Percentiles rank a stretch among this genome's conserved stretches.
Conservation (phyloP, 2,329 filamentous ascomycete species). For the Monosporascus ibericus region DNA sequence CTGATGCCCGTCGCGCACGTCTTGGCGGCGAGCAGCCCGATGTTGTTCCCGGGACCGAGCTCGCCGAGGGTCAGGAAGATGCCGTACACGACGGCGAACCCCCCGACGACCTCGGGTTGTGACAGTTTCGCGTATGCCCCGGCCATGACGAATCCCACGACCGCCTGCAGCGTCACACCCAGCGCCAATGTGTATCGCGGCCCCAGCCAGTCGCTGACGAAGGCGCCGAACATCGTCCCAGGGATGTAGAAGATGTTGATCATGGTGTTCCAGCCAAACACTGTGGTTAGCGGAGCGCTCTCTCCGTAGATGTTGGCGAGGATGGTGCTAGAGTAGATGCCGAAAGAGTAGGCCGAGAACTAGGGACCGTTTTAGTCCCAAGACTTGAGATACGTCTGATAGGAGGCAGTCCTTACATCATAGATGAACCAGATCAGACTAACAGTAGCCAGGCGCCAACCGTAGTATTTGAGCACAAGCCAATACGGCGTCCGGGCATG, state of each 20-base stretch:
- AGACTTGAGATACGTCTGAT: background rate
- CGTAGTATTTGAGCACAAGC: constrained; percentile 61
- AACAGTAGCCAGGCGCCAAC: constrained; percentile 64
- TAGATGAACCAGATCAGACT: constrained; percentile 81
- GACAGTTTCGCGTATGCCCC: constrained; percentile 69
- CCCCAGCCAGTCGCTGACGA: constrained; percentile 71
- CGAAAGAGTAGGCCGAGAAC: constrained; percentile 80
- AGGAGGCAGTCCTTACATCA: constrained; percentile 41
- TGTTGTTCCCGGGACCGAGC: constrained; percentile 85
- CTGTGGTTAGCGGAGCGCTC: constrained; percentile 60
- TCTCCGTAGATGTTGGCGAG: constrained; percentile 57
- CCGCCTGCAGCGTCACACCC: constrained; percentile 65
- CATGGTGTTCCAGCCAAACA: constrained; percentile 83
- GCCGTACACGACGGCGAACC: constrained; percentile 73
- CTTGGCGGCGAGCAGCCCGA: constrained; percentile 80
- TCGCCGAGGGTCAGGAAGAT: constrained; percentile 75
- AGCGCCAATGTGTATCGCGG: constrained; percentile 67
- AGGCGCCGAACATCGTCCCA: constrained; percentile 71
- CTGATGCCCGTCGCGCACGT: constrained; percentile 84
- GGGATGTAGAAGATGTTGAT: constrained; percentile 88
- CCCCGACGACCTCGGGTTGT: constrained; percentile 59
- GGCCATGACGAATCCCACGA: constrained; percentile 86
- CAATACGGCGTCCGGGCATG: constrained; percentile 49
- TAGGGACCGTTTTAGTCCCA: constrained; percentile 9
- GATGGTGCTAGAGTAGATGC: constrained; percentile 77